These are phyloP conservation scores for Pseudopithomyces chartarum DNA, from an alignment of 2,329 filamentous ascomycete species.

Conservation along the genomic window DNA sequence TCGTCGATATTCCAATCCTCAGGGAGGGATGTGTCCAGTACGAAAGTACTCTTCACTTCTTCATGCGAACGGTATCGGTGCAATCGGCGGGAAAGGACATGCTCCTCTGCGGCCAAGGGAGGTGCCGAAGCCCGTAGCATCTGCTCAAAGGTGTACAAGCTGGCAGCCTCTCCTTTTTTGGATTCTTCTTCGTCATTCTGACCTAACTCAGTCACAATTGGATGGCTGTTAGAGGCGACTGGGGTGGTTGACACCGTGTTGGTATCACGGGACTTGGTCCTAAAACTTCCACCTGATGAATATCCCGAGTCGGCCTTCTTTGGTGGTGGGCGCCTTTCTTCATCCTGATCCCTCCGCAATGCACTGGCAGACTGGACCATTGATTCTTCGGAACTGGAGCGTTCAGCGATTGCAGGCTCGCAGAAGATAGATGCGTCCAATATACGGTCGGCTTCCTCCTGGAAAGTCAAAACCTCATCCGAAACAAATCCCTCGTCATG, in stretches of 20 bases:
- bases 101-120: constrained; percentile 14
- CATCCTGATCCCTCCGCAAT: not conserved
- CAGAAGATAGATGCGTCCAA: constrained; percentile 28
- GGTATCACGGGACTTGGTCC: constrained; percentile 9
- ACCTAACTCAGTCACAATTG: constrained; percentile 12
- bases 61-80: constrained; percentile 17
- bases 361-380: not conserved
- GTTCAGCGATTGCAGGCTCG: constrained; percentile 11
- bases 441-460: constrained; percentile 21
- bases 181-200: constrained; percentile 14
- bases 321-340: constrained; percentile 24
- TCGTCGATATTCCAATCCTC: not conserved
- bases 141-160: constrained; percentile 23
- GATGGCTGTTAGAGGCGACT: constrained; percentile 12
- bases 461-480: constrained; percentile 6
- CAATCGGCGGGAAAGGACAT: constrained; percentile 7
- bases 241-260: constrained; percentile 15
- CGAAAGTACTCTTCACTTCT: not conserved
- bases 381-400: not conserved
- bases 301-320: constrained; percentile 47
- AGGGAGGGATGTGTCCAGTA: not conserved
- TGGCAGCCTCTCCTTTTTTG: constrained; percentile 12
- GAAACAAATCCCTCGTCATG: constrained; percentile 12
- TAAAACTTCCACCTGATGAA: constrained; percentile 44
- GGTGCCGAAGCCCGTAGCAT: constrained; percentile 20